Percentiles rank a stretch among this genome's conserved stretches.
phyloP scores from a whole-genome alignment of 1,284 basidiomycete genomes.

The Tilletia indica region DNA sequence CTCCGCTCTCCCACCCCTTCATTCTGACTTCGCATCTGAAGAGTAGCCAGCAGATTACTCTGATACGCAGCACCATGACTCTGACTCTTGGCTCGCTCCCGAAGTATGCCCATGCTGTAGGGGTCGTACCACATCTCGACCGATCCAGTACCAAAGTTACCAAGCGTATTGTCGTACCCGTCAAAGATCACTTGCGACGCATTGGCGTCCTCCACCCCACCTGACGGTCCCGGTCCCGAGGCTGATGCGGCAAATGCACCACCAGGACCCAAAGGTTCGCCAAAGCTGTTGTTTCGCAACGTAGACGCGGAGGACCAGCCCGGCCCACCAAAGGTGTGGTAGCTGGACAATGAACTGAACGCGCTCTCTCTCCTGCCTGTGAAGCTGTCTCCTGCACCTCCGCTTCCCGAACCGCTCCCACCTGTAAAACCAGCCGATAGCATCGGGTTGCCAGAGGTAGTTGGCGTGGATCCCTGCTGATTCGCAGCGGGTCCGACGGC shows the following conservation, averaged over 20 bases:
- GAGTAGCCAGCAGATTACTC: constrained; percentile 38
- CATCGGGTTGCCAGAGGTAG: background rate
- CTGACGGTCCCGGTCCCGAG: background rate
- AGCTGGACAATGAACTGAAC: constrained; percentile 13
- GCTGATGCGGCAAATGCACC: background rate
- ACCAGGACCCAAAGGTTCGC: background rate
- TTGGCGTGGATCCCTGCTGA: background rate
- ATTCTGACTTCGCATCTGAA: constrained; percentile 41
- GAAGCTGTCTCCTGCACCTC: background rate
- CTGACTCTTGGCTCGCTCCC: constrained; percentile 22
- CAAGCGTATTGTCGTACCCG: background rate
- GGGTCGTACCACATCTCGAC: background rate
- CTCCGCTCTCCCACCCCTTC: constrained; percentile 28
- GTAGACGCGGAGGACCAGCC: constrained; percentile 15
- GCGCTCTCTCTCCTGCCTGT: background rate
- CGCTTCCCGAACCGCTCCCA: background rate
- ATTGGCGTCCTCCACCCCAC: background rate
- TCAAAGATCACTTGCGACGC: background rate
- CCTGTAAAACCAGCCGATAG: background rate
- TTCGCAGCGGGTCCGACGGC: background rate
- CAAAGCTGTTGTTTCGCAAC: constrained; percentile 9
- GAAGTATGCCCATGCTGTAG: background rate
- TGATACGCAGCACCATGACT: constrained; percentile 31
- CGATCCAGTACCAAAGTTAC: background rate
- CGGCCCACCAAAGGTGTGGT: constrained; percentile 7